Evolutionary conservation across 2,329 filamentous ascomycete genomes (phyloP).

Genomic region (Mycosphaerelloides madeirae): DNA sequence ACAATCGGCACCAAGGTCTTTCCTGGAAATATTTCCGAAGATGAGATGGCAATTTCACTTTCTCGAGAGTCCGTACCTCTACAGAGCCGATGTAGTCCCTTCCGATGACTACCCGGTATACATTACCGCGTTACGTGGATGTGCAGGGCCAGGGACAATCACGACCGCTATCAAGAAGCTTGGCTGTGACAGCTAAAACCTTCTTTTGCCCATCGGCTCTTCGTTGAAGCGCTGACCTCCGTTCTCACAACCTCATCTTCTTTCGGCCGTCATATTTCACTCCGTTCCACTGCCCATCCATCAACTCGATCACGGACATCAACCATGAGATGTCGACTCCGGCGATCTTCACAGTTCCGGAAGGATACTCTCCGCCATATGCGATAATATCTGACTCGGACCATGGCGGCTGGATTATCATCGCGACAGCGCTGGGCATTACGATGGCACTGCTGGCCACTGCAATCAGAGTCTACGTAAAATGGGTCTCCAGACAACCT

Average conservation of each 20-base stretch:
- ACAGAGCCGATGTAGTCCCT: too few species aligned
- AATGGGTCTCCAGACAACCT: conserved; percentile 10
- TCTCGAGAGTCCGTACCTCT: too few species aligned
- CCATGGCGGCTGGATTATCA: conserved; percentile 38
- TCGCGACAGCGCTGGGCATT: conserved; percentile 16
- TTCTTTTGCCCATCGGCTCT: neutral
- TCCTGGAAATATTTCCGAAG: too few species aligned
- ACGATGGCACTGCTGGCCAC: conserved; percentile 15
- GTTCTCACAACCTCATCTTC: neutral
- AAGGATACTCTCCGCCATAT: conserved; percentile 19
- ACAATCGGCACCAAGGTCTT: too few species aligned
- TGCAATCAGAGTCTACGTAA: conserved; percentile 13
- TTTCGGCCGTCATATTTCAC: neutral
- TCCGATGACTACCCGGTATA: too few species aligned
- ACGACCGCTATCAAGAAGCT: too few species aligned
- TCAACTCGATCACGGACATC: too few species aligned
- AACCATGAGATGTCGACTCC: conserved; percentile 6
- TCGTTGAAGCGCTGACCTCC: neutral
- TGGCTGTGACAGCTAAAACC: conserved; percentile 5
- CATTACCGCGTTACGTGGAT: too few species aligned
- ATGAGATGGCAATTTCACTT: too few species aligned
- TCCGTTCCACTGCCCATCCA: neutral
- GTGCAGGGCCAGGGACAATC: too few species aligned
- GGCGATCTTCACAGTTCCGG: conserved; percentile 12
- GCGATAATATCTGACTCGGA: conserved; percentile 22